Evolutionary conservation across 176 grass and related monocot genomes (phyloP).

Genomic region (Urochloa ruziziensis): DNA sequence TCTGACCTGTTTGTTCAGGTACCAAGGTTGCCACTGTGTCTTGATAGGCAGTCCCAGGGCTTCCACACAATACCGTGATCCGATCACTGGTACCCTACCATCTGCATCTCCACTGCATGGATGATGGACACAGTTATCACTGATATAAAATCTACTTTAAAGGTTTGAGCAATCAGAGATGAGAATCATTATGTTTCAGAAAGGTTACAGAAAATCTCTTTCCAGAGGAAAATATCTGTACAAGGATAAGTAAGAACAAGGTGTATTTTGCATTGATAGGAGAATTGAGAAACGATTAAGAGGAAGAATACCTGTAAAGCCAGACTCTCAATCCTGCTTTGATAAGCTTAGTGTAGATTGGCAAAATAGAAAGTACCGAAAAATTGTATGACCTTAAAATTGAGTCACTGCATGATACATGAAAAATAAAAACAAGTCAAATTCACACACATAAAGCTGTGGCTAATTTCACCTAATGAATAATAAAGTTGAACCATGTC

Average conservation of each 20-base stretch:
- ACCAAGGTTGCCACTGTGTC: constrained; percentile 74
- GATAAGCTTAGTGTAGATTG: constrained; percentile 78
- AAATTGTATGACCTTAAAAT: constrained; percentile 77
- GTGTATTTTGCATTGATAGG: neutral
- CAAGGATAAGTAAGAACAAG: neutral
- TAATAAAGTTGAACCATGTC: neutral
- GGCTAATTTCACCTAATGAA: neutral
- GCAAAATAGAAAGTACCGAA: constrained; percentile 67
- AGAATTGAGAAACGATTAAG: neutral
- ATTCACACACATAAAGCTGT: neutral
- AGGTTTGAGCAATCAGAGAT: neutral
- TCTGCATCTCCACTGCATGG: constrained; percentile 77
- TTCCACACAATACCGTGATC: constrained; percentile 87
- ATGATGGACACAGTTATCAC: constrained; percentile 9
- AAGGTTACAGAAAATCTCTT: neutral
- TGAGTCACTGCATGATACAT: constrained; percentile 55
- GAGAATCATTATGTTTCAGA: neutral
- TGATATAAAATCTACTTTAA: neutral
- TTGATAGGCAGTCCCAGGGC: constrained; percentile 66
- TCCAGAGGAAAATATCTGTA: neutral
- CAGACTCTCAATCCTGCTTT: constrained; percentile 79
- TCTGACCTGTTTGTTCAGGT: constrained; percentile 68
- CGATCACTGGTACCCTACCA: constrained; percentile 89
- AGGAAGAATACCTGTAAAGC: constrained; percentile 75
- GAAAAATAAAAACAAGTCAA: constrained; percentile 26